Conservation (phyloP, 129 eudicot species). For the Smallanthus sonchifolius region DNA sequence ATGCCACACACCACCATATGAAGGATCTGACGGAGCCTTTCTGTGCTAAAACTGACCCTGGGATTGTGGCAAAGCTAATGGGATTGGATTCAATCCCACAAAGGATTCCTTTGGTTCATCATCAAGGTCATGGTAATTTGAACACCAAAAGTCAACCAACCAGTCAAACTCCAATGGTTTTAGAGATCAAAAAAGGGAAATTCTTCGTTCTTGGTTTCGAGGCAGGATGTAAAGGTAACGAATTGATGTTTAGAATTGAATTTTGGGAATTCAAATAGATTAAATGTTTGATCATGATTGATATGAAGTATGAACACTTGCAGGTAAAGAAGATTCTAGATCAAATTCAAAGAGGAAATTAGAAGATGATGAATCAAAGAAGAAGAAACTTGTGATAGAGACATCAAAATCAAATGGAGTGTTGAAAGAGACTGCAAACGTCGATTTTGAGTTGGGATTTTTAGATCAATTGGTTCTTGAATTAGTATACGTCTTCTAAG, state of each 20-base stretch:
- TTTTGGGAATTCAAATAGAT: background rate
- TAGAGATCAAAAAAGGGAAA: conserved; percentile 57
- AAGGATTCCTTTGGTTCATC: conserved; percentile 10
- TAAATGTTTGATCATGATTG: background rate
- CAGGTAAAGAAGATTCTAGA: conserved; percentile 39
- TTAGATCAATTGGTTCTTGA: conserved; percentile 44
- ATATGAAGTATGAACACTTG: background rate
- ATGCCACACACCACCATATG: conserved; percentile 39
- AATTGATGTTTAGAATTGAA: background rate
- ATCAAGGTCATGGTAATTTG: conserved; percentile 11
- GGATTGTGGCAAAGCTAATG: conserved; percentile 69
- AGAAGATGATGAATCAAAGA: conserved; percentile 33
- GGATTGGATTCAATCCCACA: conserved; percentile 65
- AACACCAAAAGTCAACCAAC: conserved; percentile 3
- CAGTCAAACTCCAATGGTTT: conserved; percentile 36
- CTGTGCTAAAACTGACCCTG: conserved; percentile 30
- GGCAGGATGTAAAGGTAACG: conserved; percentile 25
- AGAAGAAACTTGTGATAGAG: conserved; percentile 21
- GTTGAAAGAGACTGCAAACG: background rate
- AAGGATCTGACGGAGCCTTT: conserved; percentile 12
- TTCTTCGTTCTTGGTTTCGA: conserved; percentile 67
- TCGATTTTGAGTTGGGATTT: conserved; percentile 22
- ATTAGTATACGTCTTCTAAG: conserved; percentile 35
- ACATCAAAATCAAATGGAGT: conserved; percentile 11
- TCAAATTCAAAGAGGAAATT: conserved; percentile 44